Conservation (phyloP, 148 eudicot species). For the Vaccinium macrocarpon region DNA sequence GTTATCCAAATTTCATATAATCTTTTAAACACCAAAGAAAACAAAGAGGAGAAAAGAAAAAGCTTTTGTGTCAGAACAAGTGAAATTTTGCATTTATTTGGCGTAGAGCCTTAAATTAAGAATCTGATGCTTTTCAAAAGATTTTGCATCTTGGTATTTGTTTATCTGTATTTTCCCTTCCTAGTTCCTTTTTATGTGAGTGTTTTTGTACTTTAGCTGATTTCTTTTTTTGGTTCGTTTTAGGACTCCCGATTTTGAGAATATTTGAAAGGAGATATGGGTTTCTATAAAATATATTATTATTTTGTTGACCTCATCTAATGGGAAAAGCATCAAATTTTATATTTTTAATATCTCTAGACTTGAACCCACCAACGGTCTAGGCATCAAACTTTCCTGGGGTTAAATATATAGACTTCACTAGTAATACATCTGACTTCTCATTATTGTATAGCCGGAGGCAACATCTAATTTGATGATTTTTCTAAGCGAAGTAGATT, state of each 20-base stretch:
- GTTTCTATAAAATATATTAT: not conserved
- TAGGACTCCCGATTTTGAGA: not conserved
- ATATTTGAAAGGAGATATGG: not conserved
- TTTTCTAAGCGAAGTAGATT: not conserved
- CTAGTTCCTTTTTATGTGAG: not conserved
- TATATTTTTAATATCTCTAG: not conserved
- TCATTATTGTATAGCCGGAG: not conserved
- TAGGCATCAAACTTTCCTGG: not conserved
- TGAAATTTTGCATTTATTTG: not conserved
- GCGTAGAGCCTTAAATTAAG: slow-evolving; percentile 3
- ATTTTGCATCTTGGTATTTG: not conserved
- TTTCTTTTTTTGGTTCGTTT: not conserved
- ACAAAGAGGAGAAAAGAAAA: not conserved
- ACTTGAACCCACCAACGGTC: not conserved
- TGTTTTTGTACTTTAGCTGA: not conserved
- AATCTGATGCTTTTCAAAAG: not conserved
- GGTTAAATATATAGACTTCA: not conserved
- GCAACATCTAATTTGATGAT: not conserved
- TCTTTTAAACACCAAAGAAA: not conserved
- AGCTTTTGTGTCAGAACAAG: not conserved
- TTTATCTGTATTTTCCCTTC: slow-evolving; percentile 5
- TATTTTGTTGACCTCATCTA: not conserved
- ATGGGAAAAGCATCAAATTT: not conserved
- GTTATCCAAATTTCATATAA: not conserved
- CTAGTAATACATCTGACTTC: not conserved